A percentile compares a stretch with the other conserved stretches of the same genome.
Conservation (phyloP, 2,329 filamentous ascomycete species). For the Epichloe bromicola region DNA sequence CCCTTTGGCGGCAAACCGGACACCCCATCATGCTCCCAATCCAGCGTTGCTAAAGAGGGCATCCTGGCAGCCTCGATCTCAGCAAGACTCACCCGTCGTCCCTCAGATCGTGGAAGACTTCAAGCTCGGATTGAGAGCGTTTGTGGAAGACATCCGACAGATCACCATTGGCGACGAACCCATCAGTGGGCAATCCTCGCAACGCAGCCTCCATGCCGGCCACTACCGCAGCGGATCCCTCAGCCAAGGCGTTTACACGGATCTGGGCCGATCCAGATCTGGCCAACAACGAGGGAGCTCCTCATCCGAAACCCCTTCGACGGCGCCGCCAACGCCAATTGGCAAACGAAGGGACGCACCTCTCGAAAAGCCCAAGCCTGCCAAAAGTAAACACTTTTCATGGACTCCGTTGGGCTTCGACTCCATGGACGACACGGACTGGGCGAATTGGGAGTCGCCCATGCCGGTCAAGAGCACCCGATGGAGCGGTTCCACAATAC, state of each 20-base stretch:
- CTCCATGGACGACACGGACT: constrained; percentile 46
- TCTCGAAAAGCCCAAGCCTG: constrained; percentile 24
- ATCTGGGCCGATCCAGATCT: constrained; percentile 36
- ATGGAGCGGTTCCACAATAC: constrained; percentile 51
- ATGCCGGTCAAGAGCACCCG: constrained; percentile 42
- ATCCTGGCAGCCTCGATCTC: constrained; percentile 43
- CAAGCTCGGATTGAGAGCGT: constrained; percentile 80
- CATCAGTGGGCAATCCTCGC: constrained; percentile 37
- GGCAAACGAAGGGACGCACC: constrained; percentile 15
- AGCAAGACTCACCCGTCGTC: constrained; percentile 30
- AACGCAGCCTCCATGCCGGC: constrained; percentile 8
- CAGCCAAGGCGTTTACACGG: constrained; percentile 10
- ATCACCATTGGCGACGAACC: constrained; percentile 93
- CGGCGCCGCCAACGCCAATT: constrained; percentile 17
- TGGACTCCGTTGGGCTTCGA: constrained; percentile 47
- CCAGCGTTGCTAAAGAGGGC: constrained; percentile 39
- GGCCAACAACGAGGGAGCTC: constrained; percentile 29
- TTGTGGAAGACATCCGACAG: constrained; percentile 88
- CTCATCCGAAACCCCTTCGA: constrained; percentile 26
- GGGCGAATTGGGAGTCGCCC: constrained; percentile 51
- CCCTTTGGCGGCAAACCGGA: constrained; percentile 17
- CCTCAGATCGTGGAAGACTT: constrained; percentile 85
- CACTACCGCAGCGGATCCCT: constrained; percentile 3
- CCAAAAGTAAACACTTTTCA: constrained; percentile 41
- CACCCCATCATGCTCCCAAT: constrained; percentile 22